Percentiles rank a stretch among this genome's conserved stretches.
Conservation (phyloP, 495 filamentous ascomycete genomes). For the Neurospora hispaniola region DNA sequence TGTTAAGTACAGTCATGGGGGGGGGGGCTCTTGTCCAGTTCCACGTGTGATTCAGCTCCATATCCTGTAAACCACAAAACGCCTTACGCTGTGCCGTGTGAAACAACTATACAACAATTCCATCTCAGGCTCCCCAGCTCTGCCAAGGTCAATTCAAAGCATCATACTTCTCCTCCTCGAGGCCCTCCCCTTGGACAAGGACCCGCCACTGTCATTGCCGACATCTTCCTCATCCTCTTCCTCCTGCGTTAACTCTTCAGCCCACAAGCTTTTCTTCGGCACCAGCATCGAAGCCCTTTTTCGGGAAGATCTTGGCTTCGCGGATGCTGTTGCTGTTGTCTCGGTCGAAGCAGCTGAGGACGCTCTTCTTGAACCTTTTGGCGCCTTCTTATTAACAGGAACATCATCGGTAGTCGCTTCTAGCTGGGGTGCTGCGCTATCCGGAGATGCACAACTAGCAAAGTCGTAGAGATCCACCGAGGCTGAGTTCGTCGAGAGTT, state of each 20-base stretch:
- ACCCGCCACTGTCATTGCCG: not conserved
- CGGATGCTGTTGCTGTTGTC: not conserved
- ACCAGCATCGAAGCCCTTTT: constrained; percentile 33
- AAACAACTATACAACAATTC: not conserved
- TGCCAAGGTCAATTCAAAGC: constrained; percentile 30
- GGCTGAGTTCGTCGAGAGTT: not conserved
- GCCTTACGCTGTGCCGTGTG: not conserved
- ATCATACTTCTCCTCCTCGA: constrained; percentile 45
- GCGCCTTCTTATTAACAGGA: not conserved
- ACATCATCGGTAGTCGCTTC: not conserved
- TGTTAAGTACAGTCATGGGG: not conserved
- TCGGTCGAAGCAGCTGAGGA: constrained; percentile 3
- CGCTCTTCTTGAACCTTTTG: constrained; percentile 6
- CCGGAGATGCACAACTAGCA: constrained; percentile 17
- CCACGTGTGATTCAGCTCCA: not conserved
- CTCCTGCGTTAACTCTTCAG: not conserved
- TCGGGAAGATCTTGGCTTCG: constrained; percentile 12
- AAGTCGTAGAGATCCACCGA: constrained; percentile 29
- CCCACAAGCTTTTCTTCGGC: constrained; percentile 20
- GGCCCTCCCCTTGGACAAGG: constrained; percentile 6
- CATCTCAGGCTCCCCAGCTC: not conserved
- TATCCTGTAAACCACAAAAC: not conserved
- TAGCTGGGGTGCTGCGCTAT: constrained; percentile 4
- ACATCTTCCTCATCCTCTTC: constrained; percentile 8
- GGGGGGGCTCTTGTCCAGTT: not conserved